phyloP scores from a whole-genome alignment of 306 rosid genomes.

The Malus sieversii region DNA sequence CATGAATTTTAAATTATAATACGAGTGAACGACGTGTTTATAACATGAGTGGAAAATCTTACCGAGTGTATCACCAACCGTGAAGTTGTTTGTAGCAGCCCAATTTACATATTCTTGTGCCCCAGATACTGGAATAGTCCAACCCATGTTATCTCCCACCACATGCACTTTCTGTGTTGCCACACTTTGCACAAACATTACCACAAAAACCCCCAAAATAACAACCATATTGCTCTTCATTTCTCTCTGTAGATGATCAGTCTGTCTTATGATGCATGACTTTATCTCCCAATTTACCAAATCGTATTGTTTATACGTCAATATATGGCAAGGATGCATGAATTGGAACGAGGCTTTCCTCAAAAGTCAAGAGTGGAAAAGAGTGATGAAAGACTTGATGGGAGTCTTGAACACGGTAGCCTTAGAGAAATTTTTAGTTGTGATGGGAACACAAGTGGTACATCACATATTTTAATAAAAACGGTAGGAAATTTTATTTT shows the following conservation, averaged over 20 bases:
- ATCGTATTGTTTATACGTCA: not conserved
- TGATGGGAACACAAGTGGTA: too few relatives aligned
- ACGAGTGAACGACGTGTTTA: too few relatives aligned
- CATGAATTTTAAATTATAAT: too few relatives aligned
- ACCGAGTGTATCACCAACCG: slow-evolving; percentile 30
- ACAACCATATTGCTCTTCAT: not conserved
- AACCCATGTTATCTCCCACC: slow-evolving; percentile 33
- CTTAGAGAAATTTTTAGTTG: too few relatives aligned
- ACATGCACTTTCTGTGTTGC: slow-evolving; percentile 20
- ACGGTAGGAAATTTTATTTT: too few relatives aligned
- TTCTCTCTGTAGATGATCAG: not conserved
- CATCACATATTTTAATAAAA: too few relatives aligned
- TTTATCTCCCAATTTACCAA: too few relatives aligned
- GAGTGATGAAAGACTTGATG: too few relatives aligned
- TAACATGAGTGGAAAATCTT: not conserved
- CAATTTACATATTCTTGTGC: slow-evolving; percentile 16
- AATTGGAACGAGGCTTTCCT: too few relatives aligned
- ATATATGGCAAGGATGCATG: not conserved
- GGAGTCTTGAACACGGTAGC: too few relatives aligned
- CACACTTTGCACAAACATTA: slow-evolving; percentile 8
- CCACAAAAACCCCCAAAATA: not conserved
- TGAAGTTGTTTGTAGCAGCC: slow-evolving; percentile 14
- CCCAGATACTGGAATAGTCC: slow-evolving; percentile 14
- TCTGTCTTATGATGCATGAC: too few relatives aligned
- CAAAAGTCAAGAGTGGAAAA: too few relatives aligned